Evolutionary conservation across 2,329 filamentous ascomycete genomes (phyloP).

Genomic region (Periconia digitata): DNA sequence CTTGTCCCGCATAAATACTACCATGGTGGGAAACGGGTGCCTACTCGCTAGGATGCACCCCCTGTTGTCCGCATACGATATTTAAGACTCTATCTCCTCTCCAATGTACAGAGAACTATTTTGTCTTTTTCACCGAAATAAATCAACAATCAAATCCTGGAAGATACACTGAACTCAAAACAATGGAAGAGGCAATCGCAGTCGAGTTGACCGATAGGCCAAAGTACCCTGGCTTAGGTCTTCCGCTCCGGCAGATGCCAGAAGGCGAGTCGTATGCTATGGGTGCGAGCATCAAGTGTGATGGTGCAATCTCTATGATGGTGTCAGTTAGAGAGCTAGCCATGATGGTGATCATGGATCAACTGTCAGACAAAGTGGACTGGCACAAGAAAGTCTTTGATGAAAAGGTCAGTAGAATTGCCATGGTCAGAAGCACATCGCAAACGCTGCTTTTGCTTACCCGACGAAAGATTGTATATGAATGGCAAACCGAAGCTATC

Average conservation of each 20-base stretch:
- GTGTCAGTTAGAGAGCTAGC: conserved; percentile 38
- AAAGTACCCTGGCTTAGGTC: conserved; percentile 15
- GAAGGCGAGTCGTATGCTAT: conserved; percentile 6
- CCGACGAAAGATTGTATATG: conserved; percentile 16
- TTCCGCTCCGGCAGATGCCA: conserved; percentile 1
- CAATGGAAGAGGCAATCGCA: not conserved
- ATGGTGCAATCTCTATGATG: not conserved
- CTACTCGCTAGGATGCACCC: no score
- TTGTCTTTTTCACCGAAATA: no score
- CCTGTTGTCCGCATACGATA: no score
- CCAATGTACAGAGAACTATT: no score
- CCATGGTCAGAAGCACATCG: no score
- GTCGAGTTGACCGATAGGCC: not conserved
- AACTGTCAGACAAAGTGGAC: conserved; percentile 43
- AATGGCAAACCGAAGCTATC: conserved; percentile 17
- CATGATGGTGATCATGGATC: conserved; percentile 43
- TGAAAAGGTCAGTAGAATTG: conserved; percentile 16
- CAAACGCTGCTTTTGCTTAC: no score
- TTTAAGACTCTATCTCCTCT: no score
- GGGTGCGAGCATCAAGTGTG: conserved; percentile 8
- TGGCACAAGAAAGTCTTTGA: conserved; percentile 46
- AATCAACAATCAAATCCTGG: no score
- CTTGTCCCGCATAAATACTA: no score
- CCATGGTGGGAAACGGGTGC: no score
- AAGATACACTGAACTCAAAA: no score